Evolutionary conservation across 2,329 filamentous ascomycete genomes (phyloP).

Genomic region (Aspergillus eucalypticola): DNA sequence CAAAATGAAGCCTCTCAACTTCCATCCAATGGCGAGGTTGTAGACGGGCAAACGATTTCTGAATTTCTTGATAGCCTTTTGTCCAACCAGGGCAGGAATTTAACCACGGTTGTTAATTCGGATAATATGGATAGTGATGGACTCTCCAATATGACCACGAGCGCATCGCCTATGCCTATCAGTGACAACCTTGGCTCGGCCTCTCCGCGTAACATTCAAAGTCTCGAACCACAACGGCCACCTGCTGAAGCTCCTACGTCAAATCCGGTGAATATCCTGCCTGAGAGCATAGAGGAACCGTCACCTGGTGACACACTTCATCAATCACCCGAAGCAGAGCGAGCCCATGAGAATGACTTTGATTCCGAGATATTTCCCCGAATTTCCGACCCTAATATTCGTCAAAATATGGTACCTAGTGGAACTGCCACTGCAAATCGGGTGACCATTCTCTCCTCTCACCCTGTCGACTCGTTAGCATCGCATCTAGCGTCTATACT

Average conservation of each 20-base stretch:
- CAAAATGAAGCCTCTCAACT: constrained; percentile 16
- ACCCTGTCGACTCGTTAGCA: constrained; percentile 45
- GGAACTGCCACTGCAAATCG: constrained; percentile 32
- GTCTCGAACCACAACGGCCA: constrained; percentile 11
- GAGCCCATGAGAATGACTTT: constrained; percentile 14
- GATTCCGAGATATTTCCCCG: constrained; percentile 20
- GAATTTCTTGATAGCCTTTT: constrained; percentile 41
- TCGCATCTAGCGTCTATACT: constrained; percentile 43
- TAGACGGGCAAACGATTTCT: constrained; percentile 33
- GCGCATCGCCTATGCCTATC: constrained; percentile 16
- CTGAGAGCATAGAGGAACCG: constrained; percentile 35
- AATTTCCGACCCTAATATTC: constrained; percentile 20
- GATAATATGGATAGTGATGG: constrained; percentile 26
- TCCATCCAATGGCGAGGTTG: constrained; percentile 15
- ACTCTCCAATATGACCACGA: constrained; percentile 25
- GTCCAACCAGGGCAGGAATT: constrained; percentile 29
- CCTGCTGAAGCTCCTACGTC: constrained; percentile 14
- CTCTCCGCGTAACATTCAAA: constrained; percentile 9
- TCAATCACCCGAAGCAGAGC: constrained; percentile 15
- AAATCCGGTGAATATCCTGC: constrained; percentile 27
- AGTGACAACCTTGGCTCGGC: constrained; percentile 14
- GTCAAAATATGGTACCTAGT: constrained; percentile 15
- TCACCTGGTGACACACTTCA: constrained; percentile 23
- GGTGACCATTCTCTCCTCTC: constrained; percentile 46
- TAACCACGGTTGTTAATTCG: constrained; percentile 18